Percentiles rank a stretch among this genome's conserved stretches.
phyloP scores from a whole-genome alignment of 768 basidiomycete genomes.

The Termitomyces sp. region DNA sequence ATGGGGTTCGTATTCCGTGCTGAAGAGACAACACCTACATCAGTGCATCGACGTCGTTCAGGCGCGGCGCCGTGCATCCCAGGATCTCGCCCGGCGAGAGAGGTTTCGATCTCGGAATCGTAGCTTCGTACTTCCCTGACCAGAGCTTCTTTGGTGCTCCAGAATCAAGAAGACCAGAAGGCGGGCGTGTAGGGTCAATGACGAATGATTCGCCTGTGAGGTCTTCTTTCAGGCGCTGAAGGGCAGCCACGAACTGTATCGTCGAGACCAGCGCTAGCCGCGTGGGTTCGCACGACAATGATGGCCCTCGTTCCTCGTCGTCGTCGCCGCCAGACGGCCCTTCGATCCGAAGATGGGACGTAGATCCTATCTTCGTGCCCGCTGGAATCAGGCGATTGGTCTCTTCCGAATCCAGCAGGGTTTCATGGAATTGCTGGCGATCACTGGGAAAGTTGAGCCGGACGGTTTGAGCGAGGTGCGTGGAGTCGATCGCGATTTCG shows the following conservation, averaged over 20 bases:
- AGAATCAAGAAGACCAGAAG: neutral
- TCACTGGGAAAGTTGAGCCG: slow-evolving; percentile 86
- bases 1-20: no score
- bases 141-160: slow-evolving; percentile 24
- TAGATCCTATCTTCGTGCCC: slow-evolving; percentile 42
- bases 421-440: slow-evolving; percentile 56
- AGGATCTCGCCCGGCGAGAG: slow-evolving; percentile 95
- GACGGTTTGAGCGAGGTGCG: slow-evolving; percentile 78
- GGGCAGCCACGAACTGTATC: slow-evolving; percentile 93
- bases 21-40: slow-evolving; percentile 47
- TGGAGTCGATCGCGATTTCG: slow-evolving; percentile 88
- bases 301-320: slow-evolving; percentile 9
- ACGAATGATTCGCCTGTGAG: slow-evolving; percentile 39
- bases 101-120: slow-evolving; percentile 84
- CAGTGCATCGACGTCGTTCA: slow-evolving; percentile 79
- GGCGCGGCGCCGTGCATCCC: slow-evolving; percentile 89
- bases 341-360: slow-evolving; percentile 58
- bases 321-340: slow-evolving; percentile 20
- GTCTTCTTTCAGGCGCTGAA: slow-evolving; percentile 82
- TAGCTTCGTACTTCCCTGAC: slow-evolving; percentile 65
- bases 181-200: slow-evolving; percentile 5
- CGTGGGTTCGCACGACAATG: slow-evolving; percentile 35
- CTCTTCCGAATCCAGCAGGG: slow-evolving; percentile 54
- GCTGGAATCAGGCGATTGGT: slow-evolving; percentile 33
- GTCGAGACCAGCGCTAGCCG: slow-evolving; percentile 91